Evolutionary conservation across 108 stramenopile genomes (phyloP), one percentile per base, ranked within the genome.

Genomic region (Craspedostauros australis): DNA sequence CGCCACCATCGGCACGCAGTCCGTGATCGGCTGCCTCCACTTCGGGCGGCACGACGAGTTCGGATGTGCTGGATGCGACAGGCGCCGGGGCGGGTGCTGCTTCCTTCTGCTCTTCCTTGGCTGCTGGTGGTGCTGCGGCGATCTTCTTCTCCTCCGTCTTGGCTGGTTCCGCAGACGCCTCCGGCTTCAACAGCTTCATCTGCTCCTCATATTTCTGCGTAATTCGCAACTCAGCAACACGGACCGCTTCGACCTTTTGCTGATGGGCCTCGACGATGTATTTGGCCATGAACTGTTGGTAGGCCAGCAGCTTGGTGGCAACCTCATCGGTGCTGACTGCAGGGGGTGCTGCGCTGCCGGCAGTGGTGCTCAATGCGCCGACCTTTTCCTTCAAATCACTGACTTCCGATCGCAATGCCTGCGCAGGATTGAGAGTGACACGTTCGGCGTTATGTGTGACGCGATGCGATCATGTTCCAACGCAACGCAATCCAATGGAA

Each of bases 201-300:
- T 59, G 57, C 36, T 61, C 57, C 40, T 67, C 62, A 34, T 67
- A 68, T 37, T 63, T 52, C 25, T 48, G 29, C 15, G 34, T 50
- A n/a, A 60, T 38, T 14, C 59, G 54, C 25, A 27, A 16, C 39
- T 64, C 62, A 1, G 64, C 59, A 2, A 59, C 64, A 32, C n/a
- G n/a, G 24, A 73, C 54, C 11, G 71, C 71, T 32, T 61, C 36
- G 7, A 37, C 32, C 49, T 89, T 84, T 42, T 77, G 76, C 32
- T 78, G 53, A 52, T 85, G 84, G 22, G 88, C 64, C 24, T 79
- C 66, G 20, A 89, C 79, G 51, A 89, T 84, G 49, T 89, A 89
- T 37, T 80, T 73, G 20, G 74, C 60, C 79, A 89, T 81, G 45
- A 85, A 89, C 26, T 72, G 43, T 57, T 89, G 88, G 54, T 89